Evolutionary conservation across 2,329 filamentous ascomycete genomes (phyloP).

Genomic region (Zymoseptoria passerinii): DNA sequence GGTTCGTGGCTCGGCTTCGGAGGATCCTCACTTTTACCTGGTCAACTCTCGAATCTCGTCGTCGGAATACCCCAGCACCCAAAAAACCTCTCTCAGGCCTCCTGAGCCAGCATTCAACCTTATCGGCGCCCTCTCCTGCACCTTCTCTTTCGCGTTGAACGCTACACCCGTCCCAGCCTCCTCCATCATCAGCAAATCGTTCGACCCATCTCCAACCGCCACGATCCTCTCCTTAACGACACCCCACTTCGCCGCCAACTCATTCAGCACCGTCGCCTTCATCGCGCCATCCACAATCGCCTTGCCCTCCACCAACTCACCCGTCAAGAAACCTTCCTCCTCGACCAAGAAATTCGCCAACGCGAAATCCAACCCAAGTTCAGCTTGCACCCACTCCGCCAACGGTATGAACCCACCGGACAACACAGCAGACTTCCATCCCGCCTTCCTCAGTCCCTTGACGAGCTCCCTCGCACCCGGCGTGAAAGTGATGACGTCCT

Average conservation of each 20-base stretch:
- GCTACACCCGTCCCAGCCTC: constrained; percentile 69
- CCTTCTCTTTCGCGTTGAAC: constrained; percentile 75
- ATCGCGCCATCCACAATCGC: constrained; percentile 67
- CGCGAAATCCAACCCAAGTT: constrained; percentile 79
- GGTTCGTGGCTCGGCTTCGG: no score
- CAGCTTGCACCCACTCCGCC: constrained; percentile 72
- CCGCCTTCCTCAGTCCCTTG: constrained; percentile 63
- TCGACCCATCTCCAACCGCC: constrained; percentile 73
- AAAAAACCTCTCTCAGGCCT: neutral
- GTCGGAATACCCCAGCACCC: neutral
- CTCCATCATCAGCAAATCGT: constrained; percentile 72
- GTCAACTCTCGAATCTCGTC: neutral
- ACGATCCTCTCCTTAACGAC: constrained; percentile 59
- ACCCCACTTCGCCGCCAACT: constrained; percentile 61
- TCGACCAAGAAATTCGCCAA: constrained; percentile 76
- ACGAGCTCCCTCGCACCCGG: constrained; percentile 70
- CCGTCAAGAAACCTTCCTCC: constrained; percentile 50
- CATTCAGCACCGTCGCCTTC: constrained; percentile 62
- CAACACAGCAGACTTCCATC: constrained; percentile 80
- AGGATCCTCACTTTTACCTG: neutral
- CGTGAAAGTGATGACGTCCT: constrained; percentile 65
- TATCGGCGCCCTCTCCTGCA: constrained; percentile 68
- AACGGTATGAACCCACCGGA: constrained; percentile 88
- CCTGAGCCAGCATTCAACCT: constrained; percentile 48
- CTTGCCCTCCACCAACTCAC: constrained; percentile 60